These are phyloP conservation scores for Pyronema omphalodes DNA, from an alignment of 495 filamentous ascomycete species.

Conservation along the genomic window DNA sequence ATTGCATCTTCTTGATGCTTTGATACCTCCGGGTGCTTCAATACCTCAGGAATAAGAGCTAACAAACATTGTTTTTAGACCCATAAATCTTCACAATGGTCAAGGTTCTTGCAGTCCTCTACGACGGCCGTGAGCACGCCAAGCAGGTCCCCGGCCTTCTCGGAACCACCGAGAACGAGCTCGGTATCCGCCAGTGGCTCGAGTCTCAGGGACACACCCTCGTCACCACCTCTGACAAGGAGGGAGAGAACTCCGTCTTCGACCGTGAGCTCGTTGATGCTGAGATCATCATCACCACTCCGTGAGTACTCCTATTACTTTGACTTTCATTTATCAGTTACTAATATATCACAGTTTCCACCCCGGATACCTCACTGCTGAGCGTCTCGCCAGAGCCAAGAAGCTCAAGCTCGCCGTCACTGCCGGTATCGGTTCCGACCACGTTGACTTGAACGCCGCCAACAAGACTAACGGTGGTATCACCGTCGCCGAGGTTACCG, in stretches of 20 bases:
- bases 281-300: conserved; percentile 97
- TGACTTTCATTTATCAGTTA: background rate
- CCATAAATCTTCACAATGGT: conserved; percentile 25
- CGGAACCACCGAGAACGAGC: conserved; percentile 94
- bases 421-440: conserved; percentile 93
- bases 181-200: conserved; percentile 88
- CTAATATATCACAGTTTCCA: conserved; percentile 52
- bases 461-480: conserved; percentile 97
- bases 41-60: too few relatives aligned
- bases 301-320: conserved; percentile 41
- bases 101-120: conserved; percentile 57
- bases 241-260: conserved; percentile 79
- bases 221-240: conserved; percentile 94
- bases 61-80: too few relatives aligned
- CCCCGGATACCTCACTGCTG: conserved; percentile 90
- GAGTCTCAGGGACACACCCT: conserved; percentile 90
- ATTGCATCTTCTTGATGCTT: too few relatives aligned
- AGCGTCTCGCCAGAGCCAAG: conserved; percentile 94
- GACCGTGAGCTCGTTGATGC: conserved; percentile 91
- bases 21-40: too few relatives aligned
- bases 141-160: conserved; percentile 66
- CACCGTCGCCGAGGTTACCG: conserved; percentile 93
- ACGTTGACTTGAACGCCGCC: conserved; percentile 89
- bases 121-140: conserved; percentile 55
- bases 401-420: conserved; percentile 95